Conservation (phyloP, 2,329 filamentous ascomycete species). For the Nigrospora osmanthi region DNA sequence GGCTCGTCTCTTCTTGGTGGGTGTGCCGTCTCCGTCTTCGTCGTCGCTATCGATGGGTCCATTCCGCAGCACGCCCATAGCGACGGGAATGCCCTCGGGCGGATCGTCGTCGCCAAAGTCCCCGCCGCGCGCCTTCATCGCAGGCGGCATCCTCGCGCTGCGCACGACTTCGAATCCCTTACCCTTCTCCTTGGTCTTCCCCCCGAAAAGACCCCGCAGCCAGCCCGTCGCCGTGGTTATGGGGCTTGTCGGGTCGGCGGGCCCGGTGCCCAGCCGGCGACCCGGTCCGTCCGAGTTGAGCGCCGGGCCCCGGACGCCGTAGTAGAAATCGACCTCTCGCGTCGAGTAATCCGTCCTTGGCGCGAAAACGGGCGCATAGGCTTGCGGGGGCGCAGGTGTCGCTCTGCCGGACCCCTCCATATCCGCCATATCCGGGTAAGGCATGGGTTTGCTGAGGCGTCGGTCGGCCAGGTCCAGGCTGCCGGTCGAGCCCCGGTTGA, state of each 20-base stretch:
- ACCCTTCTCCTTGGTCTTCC: conserved; percentile 86
- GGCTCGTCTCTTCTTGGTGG: conserved; percentile 18
- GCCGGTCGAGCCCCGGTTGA: conserved; percentile 25
- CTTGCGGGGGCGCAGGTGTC: conserved; percentile 35
- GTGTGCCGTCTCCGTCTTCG: conserved; percentile 41
- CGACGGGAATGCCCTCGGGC: conserved; percentile 57
- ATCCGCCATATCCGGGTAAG: conserved; percentile 28
- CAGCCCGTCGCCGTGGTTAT: conserved; percentile 85
- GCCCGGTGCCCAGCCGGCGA: conserved; percentile 83
- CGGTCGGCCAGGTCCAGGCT: conserved; percentile 29
- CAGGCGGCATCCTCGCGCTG: conserved; percentile 77
- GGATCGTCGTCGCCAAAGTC: conserved; percentile 59
- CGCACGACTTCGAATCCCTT: conserved; percentile 97
- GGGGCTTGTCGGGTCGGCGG: conserved; percentile 87
- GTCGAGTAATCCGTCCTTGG: conserved; percentile 81
- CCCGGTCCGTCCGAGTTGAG: conserved; percentile 74
- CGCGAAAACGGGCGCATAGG: conserved; percentile 32
- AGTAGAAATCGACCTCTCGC: conserved; percentile 94
- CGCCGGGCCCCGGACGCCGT: conserved; percentile 82
- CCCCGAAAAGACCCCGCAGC: conserved; percentile 72
- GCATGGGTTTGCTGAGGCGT: conserved; percentile 27
- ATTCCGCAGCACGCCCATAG: conserved; percentile 50
- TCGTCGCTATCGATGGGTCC: conserved; percentile 60
- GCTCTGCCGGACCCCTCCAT: conserved; percentile 31
- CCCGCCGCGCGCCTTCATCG: conserved; percentile 50